Evolutionary conservation across 148 eudicot genomes (phyloP), one percentile per base, ranked within the genome.

Genomic region (Rheum nobile): DNA sequence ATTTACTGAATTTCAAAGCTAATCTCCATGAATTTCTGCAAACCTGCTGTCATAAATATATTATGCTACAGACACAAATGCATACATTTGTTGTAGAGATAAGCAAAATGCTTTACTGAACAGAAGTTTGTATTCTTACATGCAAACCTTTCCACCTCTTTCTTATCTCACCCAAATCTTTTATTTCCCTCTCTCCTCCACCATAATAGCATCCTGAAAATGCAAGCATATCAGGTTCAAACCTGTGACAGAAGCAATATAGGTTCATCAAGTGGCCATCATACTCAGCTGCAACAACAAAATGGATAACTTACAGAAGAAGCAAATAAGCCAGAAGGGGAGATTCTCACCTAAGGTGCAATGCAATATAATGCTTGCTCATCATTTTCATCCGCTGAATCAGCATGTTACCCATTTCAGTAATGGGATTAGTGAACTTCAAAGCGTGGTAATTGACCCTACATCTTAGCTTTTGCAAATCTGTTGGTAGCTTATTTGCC

Each of bases 211-310:
- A 96, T 83, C 99, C 99, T 65, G 97, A 92, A 89, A 90, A 96
- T 82, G 99, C 99, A 80, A 96, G 97, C 99, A 96, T 96, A 83
- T 96, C 99, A 67, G 99, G 91, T 83, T 96, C 99, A 80, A 88
- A 96, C 92, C 99, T 96, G 92, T 72, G 79, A 59, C 34, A 76
- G 67, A 74, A 48, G 44, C 77, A 52, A 78, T 65, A 65, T 1
- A 17, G 22, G 73, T 12, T 57, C 70, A 77, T 70, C 32, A 38
- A 8, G 46, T 46, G 26, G 11, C 13, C 42, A 28, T 69, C 37
- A 76, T 17, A n/a, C 19, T 37, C 22, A 28, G 28, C n/a, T 65
- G 70, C 41, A 65, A 34, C 21, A 13, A 34, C 21, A 17, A 32
- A 65, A 31, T 32, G 41, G 1, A 13, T 32, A 75, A 11, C 32